Conservation (phyloP, 169 alveolate genomes). For the Cryptosporidium ryanae region DNA sequence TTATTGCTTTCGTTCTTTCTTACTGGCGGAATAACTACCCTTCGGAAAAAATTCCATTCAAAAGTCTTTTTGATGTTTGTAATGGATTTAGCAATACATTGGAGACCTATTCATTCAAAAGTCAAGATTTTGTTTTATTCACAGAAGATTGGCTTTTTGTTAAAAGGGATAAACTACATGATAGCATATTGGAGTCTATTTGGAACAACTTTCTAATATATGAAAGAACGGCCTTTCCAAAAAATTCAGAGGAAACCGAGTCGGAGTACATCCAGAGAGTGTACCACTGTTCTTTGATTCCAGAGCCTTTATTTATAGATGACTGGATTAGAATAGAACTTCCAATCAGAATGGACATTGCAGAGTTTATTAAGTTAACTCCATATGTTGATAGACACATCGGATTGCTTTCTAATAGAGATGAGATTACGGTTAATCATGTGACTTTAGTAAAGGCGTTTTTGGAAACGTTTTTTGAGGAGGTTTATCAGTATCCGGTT, state of each 20-base stretch:
- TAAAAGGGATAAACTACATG: slow-evolving; percentile 5
- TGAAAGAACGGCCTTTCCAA: slow-evolving; percentile 60
- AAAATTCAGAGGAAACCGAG: slow-evolving; percentile 48
- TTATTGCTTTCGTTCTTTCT: slow-evolving; percentile 46
- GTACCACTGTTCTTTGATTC: slow-evolving; percentile 21
- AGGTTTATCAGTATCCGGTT: slow-evolving; percentile 34
- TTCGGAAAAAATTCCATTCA: slow-evolving; percentile 24
- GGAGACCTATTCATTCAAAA: background rate
- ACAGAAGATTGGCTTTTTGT: slow-evolving; percentile 25
- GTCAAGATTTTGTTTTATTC: slow-evolving; percentile 5
- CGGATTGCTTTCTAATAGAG: slow-evolving; percentile 30
- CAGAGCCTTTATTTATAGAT: slow-evolving; percentile 54
- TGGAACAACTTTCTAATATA: slow-evolving; percentile 54
- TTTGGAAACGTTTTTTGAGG: slow-evolving; percentile 61
- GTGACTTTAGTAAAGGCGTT: slow-evolving; percentile 33
- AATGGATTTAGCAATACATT: background rate
- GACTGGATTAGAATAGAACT: slow-evolving; percentile 51
- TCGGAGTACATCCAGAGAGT: slow-evolving; percentile 19
- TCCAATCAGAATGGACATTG: slow-evolving; percentile 54
- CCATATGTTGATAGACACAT: slow-evolving; percentile 15
- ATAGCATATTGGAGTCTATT: slow-evolving; percentile 15
- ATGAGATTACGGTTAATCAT: slow-evolving; percentile 16
- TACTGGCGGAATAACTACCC: slow-evolving; percentile 34
- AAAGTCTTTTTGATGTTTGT: slow-evolving; percentile 34
- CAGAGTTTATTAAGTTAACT: slow-evolving; percentile 20